Percentiles rank a stretch among this genome's conserved stretches.
Conservation (phyloP, 2,329 filamentous ascomycete genomes). For the Huntiella savannae region DNA sequence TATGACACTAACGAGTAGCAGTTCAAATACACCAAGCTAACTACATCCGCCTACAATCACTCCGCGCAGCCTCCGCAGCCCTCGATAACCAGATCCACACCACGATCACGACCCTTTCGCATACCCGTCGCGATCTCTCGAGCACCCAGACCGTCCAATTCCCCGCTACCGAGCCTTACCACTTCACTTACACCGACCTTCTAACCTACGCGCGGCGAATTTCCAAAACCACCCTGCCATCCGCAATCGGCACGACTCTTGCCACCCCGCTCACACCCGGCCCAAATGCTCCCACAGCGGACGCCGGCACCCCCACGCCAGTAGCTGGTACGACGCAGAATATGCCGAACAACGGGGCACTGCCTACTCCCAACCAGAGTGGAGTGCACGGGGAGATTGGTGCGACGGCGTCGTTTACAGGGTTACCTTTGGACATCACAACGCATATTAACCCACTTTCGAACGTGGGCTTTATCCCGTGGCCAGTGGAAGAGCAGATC, state of each 20-base stretch:
- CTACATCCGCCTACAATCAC: conserved; percentile 43
- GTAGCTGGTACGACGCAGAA: neutral
- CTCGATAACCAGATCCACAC: conserved; percentile 57
- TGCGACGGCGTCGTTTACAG: conserved; percentile 18
- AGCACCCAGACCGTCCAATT: conserved; percentile 39
- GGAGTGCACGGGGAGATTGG: conserved; percentile 14
- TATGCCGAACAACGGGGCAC: neutral
- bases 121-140: conserved; percentile 53
- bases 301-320: conserved; percentile 17
- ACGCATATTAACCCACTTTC: conserved; percentile 36
- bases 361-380: conserved; percentile 13
- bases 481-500: conserved; percentile 55
- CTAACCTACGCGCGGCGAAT: conserved; percentile 64
- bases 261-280: conserved; percentile 14
- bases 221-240: conserved; percentile 57
- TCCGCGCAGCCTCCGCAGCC: conserved; percentile 44
- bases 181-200: conserved; percentile 52
- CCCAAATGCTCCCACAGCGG: conserved; percentile 16
- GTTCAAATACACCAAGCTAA: conserved; percentile 62
- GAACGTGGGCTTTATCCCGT: conserved; percentile 50
- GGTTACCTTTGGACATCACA: conserved; percentile 29
- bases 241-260: conserved; percentile 22
- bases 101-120: conserved; percentile 49
- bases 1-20: conserved; percentile 16
- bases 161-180: conserved; percentile 29